A percentile compares a stretch with the other conserved stretches of the same genome.
Conservation (phyloP, 1,139 yeast genomes). For the Candida mesenterica region DNA sequence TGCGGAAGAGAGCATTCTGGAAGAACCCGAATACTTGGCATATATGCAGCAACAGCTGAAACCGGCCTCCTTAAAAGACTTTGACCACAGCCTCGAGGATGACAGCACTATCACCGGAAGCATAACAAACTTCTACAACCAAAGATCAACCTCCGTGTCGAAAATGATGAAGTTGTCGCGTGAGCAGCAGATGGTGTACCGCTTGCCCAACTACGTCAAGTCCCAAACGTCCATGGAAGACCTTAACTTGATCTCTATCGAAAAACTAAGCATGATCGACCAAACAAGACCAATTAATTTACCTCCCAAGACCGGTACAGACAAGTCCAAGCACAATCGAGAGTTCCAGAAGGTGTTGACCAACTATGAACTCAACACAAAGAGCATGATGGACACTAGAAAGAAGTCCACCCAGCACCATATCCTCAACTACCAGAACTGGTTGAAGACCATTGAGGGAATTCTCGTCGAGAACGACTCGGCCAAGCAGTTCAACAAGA, state of each 20-base stretch:
- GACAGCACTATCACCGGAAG: slow-evolving; percentile 37
- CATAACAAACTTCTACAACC: slow-evolving; percentile 37
- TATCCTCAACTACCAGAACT: slow-evolving; percentile 24
- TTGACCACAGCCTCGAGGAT: slow-evolving; percentile 17
- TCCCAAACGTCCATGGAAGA: slow-evolving; percentile 46
- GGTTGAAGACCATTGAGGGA: slow-evolving; percentile 24
- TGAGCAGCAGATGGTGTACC: slow-evolving; percentile 32
- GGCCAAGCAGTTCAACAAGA: slow-evolving; percentile 26
- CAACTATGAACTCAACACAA: slow-evolving; percentile 30
- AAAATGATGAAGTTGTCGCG: slow-evolving; percentile 32
- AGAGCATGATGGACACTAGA: slow-evolving; percentile 21
- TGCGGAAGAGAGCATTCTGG: slow-evolving; percentile 18
- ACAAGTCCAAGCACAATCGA: slow-evolving; percentile 38
- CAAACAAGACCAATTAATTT: slow-evolving; percentile 47
- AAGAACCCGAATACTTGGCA: slow-evolving; percentile 21
- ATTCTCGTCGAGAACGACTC: slow-evolving; percentile 18
- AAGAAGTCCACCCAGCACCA: slow-evolving; percentile 19
- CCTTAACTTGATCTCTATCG: slow-evolving; percentile 40
- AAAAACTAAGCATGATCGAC: slow-evolving; percentile 38
- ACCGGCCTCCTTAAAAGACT: neutral
- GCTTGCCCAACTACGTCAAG: slow-evolving; percentile 39
- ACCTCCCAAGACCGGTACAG: slow-evolving; percentile 40
- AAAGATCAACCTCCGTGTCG: slow-evolving; percentile 36
- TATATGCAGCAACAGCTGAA: slow-evolving; percentile 6
- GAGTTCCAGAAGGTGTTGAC: slow-evolving; percentile 37